These are phyloP conservation scores for Fusarium coicis DNA, from an alignment of 2,329 filamentous ascomycete species.

Conservation along the genomic window DNA sequence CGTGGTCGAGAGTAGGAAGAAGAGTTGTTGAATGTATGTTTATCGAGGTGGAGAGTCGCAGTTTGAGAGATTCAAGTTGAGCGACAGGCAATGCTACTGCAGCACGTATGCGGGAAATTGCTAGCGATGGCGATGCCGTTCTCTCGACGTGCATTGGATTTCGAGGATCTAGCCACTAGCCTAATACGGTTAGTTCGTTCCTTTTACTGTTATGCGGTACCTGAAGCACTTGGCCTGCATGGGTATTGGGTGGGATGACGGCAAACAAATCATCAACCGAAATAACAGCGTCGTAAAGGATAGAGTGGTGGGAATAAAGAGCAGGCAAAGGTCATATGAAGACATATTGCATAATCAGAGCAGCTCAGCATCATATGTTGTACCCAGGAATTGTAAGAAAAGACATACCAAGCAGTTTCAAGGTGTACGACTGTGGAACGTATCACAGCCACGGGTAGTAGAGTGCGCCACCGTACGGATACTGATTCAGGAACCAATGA, in stretches of 20 bases:
- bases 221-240: slow-evolving; percentile 35
- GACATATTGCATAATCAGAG: not conserved
- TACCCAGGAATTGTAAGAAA: slow-evolving; percentile 2
- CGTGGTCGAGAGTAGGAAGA: slow-evolving; percentile 10
- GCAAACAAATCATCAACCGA: slow-evolving; percentile 10
- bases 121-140: slow-evolving; percentile 47
- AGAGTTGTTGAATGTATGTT: slow-evolving; percentile 6
- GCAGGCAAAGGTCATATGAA: not conserved
- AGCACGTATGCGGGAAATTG: slow-evolving; percentile 52
- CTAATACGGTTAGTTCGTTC: slow-evolving; percentile 33
- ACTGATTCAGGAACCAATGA: slow-evolving; percentile 40
- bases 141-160: slow-evolving; percentile 37
- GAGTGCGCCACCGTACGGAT: slow-evolving; percentile 40
- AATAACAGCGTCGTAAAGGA: slow-evolving; percentile 11
- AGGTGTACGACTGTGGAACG: slow-evolving; percentile 29
- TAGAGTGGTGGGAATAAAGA: not conserved
- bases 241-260: slow-evolving; percentile 29
- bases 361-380: not conserved
- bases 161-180: slow-evolving; percentile 36
- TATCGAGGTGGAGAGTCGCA: slow-evolving; percentile 27
- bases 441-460: slow-evolving; percentile 38
- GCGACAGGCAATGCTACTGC: slow-evolving; percentile 26
- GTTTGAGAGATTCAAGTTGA: slow-evolving; percentile 38
- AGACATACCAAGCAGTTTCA: slow-evolving; percentile 27
- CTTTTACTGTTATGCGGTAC: slow-evolving; percentile 38